A percentile compares a stretch with the other conserved stretches of the same genome.
Evolutionary conservation across 1,139 yeast species (phyloP).

Genomic region (Diutina scorzettiae): DNA sequence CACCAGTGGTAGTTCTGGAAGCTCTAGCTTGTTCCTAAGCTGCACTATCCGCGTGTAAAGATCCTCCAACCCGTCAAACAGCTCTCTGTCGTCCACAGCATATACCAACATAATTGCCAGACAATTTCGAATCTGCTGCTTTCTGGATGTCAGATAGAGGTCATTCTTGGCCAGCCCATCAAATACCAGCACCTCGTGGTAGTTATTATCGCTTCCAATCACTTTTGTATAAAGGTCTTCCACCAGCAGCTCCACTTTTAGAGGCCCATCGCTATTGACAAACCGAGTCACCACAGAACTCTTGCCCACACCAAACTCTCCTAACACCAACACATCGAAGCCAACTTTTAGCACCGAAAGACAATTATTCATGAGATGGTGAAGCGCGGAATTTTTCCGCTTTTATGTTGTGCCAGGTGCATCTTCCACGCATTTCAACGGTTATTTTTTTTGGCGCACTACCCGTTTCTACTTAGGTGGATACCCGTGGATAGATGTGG

Average conservation of each 20-base stretch:
- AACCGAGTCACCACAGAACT: constrained; percentile 18
- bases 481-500: too few relatives aligned
- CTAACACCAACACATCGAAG: constrained; percentile 25
- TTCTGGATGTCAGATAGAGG: constrained; percentile 5
- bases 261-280: constrained; percentile 15
- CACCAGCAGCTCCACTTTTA: constrained; percentile 13
- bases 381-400: background rate
- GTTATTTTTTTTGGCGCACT: background rate
- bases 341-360: constrained; percentile 15
- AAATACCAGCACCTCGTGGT: constrained; percentile 17
- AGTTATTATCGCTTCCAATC: constrained; percentile 11
- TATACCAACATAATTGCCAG: background rate
- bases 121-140: constrained; percentile 1
- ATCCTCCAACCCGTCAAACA: constrained; percentile 1
- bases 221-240: constrained; percentile 24
- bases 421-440: background rate
- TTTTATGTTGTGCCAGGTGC: background rate
- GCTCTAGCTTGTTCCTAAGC: background rate
- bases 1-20: background rate
- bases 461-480: too few relatives aligned
- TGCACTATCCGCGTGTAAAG: background rate
- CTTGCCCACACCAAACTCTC: constrained; percentile 20
- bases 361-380: constrained; percentile 9
- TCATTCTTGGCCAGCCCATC: constrained; percentile 21
- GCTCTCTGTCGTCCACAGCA: background rate